Base-by-base conservation (phyloP, 164 flowering plant species). In the Vitis labrusca region DNA sequence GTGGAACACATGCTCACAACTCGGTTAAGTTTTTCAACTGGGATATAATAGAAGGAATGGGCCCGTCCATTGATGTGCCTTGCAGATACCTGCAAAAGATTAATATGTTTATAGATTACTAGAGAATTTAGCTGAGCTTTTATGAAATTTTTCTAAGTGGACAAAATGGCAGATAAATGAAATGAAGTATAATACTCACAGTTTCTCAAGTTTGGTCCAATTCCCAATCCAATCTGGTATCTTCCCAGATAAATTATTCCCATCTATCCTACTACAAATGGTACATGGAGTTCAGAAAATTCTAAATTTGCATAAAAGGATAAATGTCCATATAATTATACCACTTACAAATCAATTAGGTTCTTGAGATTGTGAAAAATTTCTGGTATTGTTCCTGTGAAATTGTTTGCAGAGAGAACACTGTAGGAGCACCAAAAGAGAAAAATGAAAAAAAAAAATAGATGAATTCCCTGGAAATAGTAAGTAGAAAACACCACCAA, bases 151-250 rank as follows among this genome's bases (percentile, higher is more conserved):
- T 32, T 32, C 44, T 32, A 53, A 9, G 56, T 14, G 12, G 7
- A 10, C 14, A 17, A 30, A 9, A 12, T 2, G 15, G 1, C 27
- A 67, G 1, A 67, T 29, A 60, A 51, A 54, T n/a, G 16, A n/a
- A 67, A 63, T 16, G 12, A 10, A 50, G 44, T 1, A 29, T 8
- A 60, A 6, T 64, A 80, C 94, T 86, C 75, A 92, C 97, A 92
- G 72, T 73, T 83, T 80, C 0, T 11, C 12, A 55, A 94, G 63
- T 13, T 68, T 65, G 48, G 83, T 82, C 98, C 91, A 90, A 72
- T 87, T 91, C 53, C 98, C 97, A 56, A 95, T 88, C 65, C 90
- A 83, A 68, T 84, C 85, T 47, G 99, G 99, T 77, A 95, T 86
- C 72, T 61, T 85, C 62, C 99, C 99, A 3, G 92, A 77, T 23